Percentiles rank a stretch among this genome's conserved stretches.
Conservation (phyloP, 2,329 filamentous ascomycete species). For the Emmonsiellopsis sp. region DNA sequence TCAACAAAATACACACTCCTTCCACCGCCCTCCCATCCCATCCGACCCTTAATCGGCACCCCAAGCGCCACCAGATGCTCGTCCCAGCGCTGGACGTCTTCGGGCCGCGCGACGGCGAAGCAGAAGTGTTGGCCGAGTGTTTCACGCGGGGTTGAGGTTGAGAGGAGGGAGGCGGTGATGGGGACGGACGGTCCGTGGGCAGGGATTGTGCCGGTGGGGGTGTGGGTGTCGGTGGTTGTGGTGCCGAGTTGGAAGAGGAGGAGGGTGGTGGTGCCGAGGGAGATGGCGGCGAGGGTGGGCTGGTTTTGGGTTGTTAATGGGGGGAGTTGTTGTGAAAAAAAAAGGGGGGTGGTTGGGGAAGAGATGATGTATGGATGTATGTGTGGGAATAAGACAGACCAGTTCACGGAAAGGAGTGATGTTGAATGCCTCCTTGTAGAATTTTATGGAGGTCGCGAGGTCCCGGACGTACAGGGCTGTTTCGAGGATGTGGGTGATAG, state of each 20-base stretch:
- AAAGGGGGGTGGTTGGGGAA: too few species aligned
- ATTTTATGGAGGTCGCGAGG: slow-evolving; percentile 14
- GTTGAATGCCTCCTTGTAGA: slow-evolving; percentile 19
- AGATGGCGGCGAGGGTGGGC: slow-evolving; percentile 19
- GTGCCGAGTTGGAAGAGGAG: slow-evolving; percentile 13
- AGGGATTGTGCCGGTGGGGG: slow-evolving; percentile 8
- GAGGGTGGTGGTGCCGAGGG: slow-evolving; percentile 23
- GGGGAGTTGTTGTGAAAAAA: background rate
- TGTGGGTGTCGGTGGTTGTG: slow-evolving; percentile 6
- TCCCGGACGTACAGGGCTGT: slow-evolving; percentile 22
- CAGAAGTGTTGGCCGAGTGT: slow-evolving; percentile 21
- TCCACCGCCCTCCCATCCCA: slow-evolving; percentile 21
- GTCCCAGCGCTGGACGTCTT: slow-evolving; percentile 19
- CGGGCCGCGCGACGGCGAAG: slow-evolving; percentile 16
- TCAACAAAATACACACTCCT: slow-evolving; percentile 24
- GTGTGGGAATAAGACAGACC: slow-evolving; percentile 1
- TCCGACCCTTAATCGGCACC: slow-evolving; percentile 16
- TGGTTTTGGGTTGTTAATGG: slow-evolving; percentile 3
- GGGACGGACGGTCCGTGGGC: slow-evolving; percentile 7
- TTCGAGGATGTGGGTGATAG: slow-evolving; percentile 21
- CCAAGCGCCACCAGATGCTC: slow-evolving; percentile 16
- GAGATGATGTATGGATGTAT: background rate
- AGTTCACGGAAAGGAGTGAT: slow-evolving; percentile 14
- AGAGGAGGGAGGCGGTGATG: background rate
- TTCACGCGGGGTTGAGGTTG: background rate